phyloP scores from a whole-genome alignment of 2,329 filamentous ascomycete species.

The Stachybotrys chlorohalonatus region DNA sequence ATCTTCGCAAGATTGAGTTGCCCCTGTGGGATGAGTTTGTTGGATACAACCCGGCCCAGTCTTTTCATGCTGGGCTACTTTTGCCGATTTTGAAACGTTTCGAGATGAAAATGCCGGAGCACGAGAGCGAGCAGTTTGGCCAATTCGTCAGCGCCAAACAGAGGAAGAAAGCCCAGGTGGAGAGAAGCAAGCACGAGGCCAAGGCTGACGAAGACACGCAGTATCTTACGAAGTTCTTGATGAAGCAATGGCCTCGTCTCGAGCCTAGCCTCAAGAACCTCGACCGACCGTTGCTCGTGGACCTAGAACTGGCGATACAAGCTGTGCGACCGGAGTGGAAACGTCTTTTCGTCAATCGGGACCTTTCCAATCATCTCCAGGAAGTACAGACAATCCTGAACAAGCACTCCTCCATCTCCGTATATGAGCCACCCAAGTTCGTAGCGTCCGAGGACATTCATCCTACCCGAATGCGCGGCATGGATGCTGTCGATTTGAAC shows the following conservation, averaged over 20 bases:
- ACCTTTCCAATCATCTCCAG: conserved; percentile 9
- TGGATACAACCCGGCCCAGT: conserved; percentile 11
- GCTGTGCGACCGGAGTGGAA: conserved; percentile 15
- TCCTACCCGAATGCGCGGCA: conserved; percentile 8
- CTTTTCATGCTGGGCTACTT: conserved; percentile 9
- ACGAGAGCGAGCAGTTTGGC: conserved; percentile 4
- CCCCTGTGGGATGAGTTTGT: conserved; percentile 12
- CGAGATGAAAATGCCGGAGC: conserved; percentile 2
- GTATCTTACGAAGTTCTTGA: conserved; percentile 10
- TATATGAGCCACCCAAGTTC: conserved; percentile 5
- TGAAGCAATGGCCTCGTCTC: conserved; percentile 14
- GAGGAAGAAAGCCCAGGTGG: conserved; percentile 9
- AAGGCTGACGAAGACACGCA: conserved; percentile 14
- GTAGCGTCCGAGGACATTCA: conserved; percentile 9
- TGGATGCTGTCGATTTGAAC: conserved; percentile 8
- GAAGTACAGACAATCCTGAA: conserved; percentile 11
- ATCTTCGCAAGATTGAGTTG: conserved; percentile 7
- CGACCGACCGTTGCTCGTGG: conserved; percentile 8
- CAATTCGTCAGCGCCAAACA: conserved; percentile 13
- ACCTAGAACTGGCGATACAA: conserved; percentile 11
- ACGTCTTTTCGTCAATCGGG: conserved; percentile 11
- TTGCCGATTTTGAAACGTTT: conserved; percentile 12
- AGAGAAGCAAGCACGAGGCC: conserved; percentile 8
- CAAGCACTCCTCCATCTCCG: conserved; percentile 4
- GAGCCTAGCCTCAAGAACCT: conserved; percentile 10